phyloP scores from a whole-genome alignment of 768 basidiomycete genomes.

The Lepiota venenata region DNA sequence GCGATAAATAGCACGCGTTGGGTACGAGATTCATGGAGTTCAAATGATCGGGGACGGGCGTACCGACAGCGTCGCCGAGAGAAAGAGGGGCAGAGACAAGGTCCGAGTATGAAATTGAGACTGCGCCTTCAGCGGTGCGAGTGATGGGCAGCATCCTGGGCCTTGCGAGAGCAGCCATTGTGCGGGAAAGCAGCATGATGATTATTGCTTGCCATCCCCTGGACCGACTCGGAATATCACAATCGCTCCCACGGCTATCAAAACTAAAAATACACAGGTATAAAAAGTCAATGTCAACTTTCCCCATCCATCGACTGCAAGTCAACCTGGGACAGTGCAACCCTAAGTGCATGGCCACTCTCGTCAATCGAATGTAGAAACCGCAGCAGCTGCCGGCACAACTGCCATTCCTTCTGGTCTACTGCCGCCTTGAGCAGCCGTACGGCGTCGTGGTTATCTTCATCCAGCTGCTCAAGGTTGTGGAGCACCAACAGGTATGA shows the following conservation, averaged over 20 bases:
- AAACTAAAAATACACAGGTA: too few relatives aligned
- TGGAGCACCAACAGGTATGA: conserved; percentile 94
- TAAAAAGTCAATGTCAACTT: neutral
- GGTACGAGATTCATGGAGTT: neutral
- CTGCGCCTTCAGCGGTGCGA: conserved; percentile 25
- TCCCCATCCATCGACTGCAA: conserved; percentile 13
- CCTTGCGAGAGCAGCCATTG: conserved; percentile 10
- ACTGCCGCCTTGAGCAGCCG: conserved; percentile 77
- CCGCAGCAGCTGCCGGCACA: conserved; percentile 88
- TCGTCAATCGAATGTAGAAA: conserved; percentile 94
- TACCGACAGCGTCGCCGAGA: conserved; percentile 54
- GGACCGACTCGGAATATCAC: too few relatives aligned
- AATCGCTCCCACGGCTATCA: too few relatives aligned
- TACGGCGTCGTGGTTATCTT: conserved; percentile 74
- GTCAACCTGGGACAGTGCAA: conserved; percentile 48
- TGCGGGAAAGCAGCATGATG: conserved; percentile 7
- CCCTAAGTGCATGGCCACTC: conserved; percentile 64
- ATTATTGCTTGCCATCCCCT: conserved; percentile 7
- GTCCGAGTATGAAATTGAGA: conserved; percentile 26
- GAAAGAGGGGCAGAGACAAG: conserved; percentile 23
- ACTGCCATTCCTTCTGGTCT: conserved; percentile 78
- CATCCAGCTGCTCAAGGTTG: conserved; percentile 87
- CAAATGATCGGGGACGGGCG: conserved; percentile 7
- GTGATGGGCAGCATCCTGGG: conserved; percentile 9
- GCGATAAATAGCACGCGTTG: neutral